Evolutionary conservation across 768 basidiomycete species (phyloP).

Genomic region (Auriscalpium microsporum): DNA sequence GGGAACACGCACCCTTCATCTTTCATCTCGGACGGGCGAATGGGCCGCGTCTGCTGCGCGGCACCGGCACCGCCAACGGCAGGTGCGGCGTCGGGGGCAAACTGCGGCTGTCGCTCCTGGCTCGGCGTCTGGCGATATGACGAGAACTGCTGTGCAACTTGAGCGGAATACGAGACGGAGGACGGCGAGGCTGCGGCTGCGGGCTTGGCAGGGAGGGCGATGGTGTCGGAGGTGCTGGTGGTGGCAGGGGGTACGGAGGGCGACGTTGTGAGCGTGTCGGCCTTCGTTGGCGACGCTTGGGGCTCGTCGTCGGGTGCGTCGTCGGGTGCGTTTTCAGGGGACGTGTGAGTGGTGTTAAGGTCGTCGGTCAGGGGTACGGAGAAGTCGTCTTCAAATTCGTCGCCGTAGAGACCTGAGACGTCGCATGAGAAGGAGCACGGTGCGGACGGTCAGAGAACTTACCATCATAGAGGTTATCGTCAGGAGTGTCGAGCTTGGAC

Average conservation of each 20-base stretch:
- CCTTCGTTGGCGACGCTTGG: not conserved
- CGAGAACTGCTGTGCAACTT: slow-evolving; percentile 59
- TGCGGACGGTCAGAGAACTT: not conserved
- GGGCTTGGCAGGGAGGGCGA: slow-evolving; percentile 10
- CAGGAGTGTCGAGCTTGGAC: slow-evolving; percentile 10
- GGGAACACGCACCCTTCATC: slow-evolving; percentile 87
- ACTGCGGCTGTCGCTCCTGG: slow-evolving; percentile 50
- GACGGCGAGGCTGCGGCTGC: slow-evolving; percentile 9
- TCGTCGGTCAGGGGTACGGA: slow-evolving; percentile 4
- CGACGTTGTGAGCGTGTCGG: not conserved
- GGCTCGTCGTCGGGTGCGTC: slow-evolving; percentile 3
- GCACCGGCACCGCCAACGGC: not conserved
- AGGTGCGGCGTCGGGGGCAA: slow-evolving; percentile 2
- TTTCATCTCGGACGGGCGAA: slow-evolving; percentile 88
- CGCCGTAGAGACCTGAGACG: slow-evolving; percentile 14
- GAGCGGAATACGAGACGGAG: slow-evolving; percentile 49
- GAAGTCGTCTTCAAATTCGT: slow-evolving; percentile 17
- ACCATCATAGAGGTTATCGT: slow-evolving; percentile 17
- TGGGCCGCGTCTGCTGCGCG: slow-evolving; percentile 33
- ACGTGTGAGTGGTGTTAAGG: not conserved
- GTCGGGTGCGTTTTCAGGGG: not conserved
- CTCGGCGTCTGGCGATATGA: slow-evolving; percentile 57
- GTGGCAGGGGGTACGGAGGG: slow-evolving; percentile 4
- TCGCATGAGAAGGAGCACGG: not conserved
- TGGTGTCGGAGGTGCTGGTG: not conserved